Evolutionary conservation across 2,329 filamentous ascomycete species (phyloP).

Genomic region (Epicoccum nigrum): DNA sequence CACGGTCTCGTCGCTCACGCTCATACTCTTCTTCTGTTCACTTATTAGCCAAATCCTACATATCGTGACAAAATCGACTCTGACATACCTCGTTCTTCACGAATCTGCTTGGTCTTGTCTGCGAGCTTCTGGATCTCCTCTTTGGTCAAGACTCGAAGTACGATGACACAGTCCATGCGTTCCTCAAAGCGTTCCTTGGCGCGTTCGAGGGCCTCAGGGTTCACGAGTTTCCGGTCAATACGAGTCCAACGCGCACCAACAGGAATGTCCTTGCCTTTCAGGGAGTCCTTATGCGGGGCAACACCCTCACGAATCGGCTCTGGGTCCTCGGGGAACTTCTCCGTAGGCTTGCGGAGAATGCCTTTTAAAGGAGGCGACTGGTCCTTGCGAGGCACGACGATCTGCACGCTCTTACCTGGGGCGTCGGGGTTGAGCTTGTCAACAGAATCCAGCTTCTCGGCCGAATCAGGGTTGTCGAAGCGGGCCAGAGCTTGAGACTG

Average conservation of each 20-base stretch:
- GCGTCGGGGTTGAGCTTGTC: slow-evolving; percentile 28
- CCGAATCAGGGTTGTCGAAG: slow-evolving; percentile 38
- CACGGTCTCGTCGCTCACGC: slow-evolving; percentile 35
- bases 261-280: slow-evolving; percentile 70
- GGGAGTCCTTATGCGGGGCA: slow-evolving; percentile 88
- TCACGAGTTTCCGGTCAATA: slow-evolving; percentile 86
- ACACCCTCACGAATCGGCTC: slow-evolving; percentile 87
- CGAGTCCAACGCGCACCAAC: slow-evolving; percentile 89
- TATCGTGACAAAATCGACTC: neutral
- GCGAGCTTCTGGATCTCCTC: slow-evolving; percentile 91
- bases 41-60: slow-evolving; percentile 16
- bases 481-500: slow-evolving; percentile 35
- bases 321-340: slow-evolving; percentile 84
- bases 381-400: slow-evolving; percentile 75
- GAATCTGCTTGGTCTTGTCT: slow-evolving; percentile 77
- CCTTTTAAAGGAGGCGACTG: slow-evolving; percentile 72
- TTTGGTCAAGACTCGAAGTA: slow-evolving; percentile 82
- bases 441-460: slow-evolving; percentile 43
- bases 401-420: slow-evolving; percentile 50
- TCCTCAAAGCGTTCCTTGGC: slow-evolving; percentile 93
- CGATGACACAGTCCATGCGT: slow-evolving; percentile 91
- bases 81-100: slow-evolving; percentile 55
- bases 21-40: slow-evolving; percentile 42
- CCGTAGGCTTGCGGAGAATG: slow-evolving; percentile 82
- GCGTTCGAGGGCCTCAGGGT: slow-evolving; percentile 82